Percentiles rank a stretch among this genome's conserved stretches.
Conservation (phyloP, 345 rosid species). For the Populus euphratica region DNA sequence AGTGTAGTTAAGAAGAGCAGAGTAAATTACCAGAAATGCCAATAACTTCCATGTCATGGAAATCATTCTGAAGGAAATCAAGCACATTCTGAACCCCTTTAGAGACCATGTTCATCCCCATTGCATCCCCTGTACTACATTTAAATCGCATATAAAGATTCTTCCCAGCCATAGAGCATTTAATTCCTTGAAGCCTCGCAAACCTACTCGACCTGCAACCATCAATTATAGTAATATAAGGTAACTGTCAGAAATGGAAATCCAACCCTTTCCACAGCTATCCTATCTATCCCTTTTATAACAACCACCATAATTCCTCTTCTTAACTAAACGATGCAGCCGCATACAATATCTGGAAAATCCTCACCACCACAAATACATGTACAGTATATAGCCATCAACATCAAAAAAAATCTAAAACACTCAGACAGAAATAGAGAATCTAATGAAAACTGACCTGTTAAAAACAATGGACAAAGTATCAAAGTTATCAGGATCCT, state of each 20-base stretch:
- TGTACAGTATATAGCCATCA: background rate
- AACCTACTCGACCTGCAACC: constrained; percentile 75
- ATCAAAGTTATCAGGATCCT: constrained; percentile 60
- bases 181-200: constrained; percentile 56
- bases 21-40: constrained; percentile 62
- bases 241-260: background rate
- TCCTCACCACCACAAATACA: background rate
- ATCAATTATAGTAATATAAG: background rate
- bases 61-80: constrained; percentile 65
- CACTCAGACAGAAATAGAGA: too few species aligned
- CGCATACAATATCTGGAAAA: background rate
- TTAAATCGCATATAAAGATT: constrained; percentile 70
- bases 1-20: background rate
- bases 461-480: constrained; percentile 67
- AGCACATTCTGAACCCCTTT: constrained; percentile 92
- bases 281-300: background rate
- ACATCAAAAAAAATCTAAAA: background rate
- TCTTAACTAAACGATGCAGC: background rate
- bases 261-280: too few species aligned
- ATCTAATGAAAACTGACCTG: constrained; percentile 34
- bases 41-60: constrained; percentile 82
- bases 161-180: constrained; percentile 76
- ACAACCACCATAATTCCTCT: background rate
- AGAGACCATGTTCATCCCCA: constrained; percentile 98
- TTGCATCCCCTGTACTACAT: constrained; percentile 88